Evolutionary conservation across 495 filamentous ascomycete species (phyloP).

Genomic region (Neurospora tetraspora): DNA sequence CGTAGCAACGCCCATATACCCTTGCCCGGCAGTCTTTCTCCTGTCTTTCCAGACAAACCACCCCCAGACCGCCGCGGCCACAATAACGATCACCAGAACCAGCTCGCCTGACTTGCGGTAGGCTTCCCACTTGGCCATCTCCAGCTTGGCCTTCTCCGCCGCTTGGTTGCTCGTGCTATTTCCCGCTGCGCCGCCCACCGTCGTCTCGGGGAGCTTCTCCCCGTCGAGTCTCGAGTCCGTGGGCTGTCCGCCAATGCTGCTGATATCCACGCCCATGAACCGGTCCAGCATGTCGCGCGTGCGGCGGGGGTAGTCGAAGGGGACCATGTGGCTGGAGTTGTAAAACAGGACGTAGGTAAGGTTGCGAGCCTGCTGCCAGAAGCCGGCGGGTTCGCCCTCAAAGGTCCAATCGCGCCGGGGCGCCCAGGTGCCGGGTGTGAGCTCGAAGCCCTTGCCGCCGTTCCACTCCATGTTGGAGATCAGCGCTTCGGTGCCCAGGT

Average conservation of each 20-base stretch:
- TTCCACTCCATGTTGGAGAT: conserved; percentile 92
- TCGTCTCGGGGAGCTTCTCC: conserved; percentile 74
- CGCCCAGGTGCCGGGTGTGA: conserved; percentile 82
- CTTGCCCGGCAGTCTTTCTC: conserved; percentile 32
- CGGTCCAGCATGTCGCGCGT: conserved; percentile 95
- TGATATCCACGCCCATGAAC: conserved; percentile 90
- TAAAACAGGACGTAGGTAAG: conserved; percentile 93
- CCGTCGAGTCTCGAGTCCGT: conserved; percentile 83
- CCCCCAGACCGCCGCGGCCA: conserved; percentile 69
- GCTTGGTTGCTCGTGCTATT: conserved; percentile 74
- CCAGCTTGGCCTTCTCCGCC: conserved; percentile 60
- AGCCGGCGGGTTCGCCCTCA: conserved; percentile 79
- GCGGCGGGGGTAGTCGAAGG: conserved; percentile 80
- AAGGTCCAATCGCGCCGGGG: conserved; percentile 90
- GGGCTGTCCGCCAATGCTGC: conserved; percentile 75
- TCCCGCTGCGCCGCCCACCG: conserved; percentile 58
- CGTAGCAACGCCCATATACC: conserved; percentile 43
- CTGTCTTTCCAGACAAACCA: conserved; percentile 79
- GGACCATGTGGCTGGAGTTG: conserved; percentile 95
- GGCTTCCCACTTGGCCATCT: conserved; percentile 82
- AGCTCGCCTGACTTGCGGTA: conserved; percentile 89
- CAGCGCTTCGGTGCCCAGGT: conserved; percentile 83
- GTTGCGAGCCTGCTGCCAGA: conserved; percentile 90
- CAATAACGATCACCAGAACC: conserved; percentile 73
- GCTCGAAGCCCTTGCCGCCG: conserved; percentile 81